Base-by-base conservation (phyloP, 163 green algal species). In the Coccomyxa subellipsoidea region DNA sequence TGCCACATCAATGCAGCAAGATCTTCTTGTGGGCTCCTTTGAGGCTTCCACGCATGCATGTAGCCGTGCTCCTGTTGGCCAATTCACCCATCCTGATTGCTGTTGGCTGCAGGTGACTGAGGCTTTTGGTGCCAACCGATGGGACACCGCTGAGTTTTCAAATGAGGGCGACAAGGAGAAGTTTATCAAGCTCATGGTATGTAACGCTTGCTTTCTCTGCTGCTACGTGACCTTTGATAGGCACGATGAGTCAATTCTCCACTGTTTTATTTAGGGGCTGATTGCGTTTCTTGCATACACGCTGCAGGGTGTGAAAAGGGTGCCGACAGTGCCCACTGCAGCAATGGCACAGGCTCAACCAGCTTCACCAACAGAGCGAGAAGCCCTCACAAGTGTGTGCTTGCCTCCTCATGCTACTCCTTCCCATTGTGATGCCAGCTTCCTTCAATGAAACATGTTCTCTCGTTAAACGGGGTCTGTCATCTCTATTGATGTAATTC, bases 101-200 rank as follows among this genome's bases (percentile, higher is more conserved):
- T n/a, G n/a, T n/a, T n/a, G n/a, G n/a, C n/a, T 59, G 47, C 47
- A 59, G 47, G 47, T 59, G n/a, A n/a, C n/a, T 59, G 47, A 32
- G n/a, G 66, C 66, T 18, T 80, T 76, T 75, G 80, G 80, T 29
- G 73, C 32, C 47, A 84, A 84, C 25, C 38, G 47, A 2, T 84
- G 80, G 80, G 71, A 84, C 31, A 80, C 80, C 18, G 80, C 80
- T 37, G 31, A 76, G 9, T 80, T 84, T 54, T 27, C 25, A 25
- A 69, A 53, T 76, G 71, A 36, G 1, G 37, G 37, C 12, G 71
- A 84, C 15, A 80, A 73, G 31, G 40, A 84, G 31, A 84, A 84
- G 27, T 84, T 84, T 25, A 54, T 35, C 31, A 76, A 76, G 38
- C 38, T 84, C 39, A 80, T 84, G 80, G 80, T 84, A n/a, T 18